phyloP scores from a whole-genome alignment of 257 asterid genomes.

The Solanum corneliomulleri region DNA sequence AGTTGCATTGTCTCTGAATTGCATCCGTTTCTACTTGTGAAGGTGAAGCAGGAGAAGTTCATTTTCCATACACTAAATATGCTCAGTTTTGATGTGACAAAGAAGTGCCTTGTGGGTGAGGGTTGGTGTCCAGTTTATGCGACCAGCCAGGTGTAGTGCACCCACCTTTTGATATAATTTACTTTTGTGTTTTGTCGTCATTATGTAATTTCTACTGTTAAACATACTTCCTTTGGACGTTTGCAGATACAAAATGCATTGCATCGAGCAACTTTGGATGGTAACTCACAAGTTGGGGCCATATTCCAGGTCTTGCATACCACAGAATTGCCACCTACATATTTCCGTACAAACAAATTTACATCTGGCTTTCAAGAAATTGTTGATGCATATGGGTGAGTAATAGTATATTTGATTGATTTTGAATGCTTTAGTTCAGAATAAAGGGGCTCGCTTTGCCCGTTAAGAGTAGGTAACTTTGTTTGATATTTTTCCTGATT shows the following conservation, averaged over 20 bases:
- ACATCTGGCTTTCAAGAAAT: constrained; percentile 52
- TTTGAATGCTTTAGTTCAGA: neutral
- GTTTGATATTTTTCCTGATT: neutral
- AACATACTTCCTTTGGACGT: neutral
- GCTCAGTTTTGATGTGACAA: constrained; percentile 55
- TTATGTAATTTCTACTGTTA: neutral
- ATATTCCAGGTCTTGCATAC: constrained; percentile 47
- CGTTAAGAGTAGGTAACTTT: neutral
- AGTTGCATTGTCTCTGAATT: constrained; percentile 1
- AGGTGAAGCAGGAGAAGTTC: constrained; percentile 50
- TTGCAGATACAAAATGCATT: constrained; percentile 38
- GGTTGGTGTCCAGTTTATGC: constrained; percentile 72
- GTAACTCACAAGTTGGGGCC: constrained; percentile 47
- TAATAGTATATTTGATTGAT: neutral
- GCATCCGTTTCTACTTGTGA: constrained; percentile 1
- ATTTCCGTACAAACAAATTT: constrained; percentile 46
- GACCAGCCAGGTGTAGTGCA: constrained; percentile 27
- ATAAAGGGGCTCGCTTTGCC: neutral
- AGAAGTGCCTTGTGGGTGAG: constrained; percentile 58
- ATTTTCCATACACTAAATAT: constrained; percentile 44
- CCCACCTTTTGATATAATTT: neutral
- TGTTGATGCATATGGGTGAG: constrained; percentile 68
- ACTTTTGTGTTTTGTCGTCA: neutral
- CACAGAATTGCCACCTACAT: constrained; percentile 53
- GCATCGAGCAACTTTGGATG: constrained; percentile 34